Conservation (phyloP, 2,329 filamentous ascomycete species). For the Paracorniculantispora psalliotae region DNA sequence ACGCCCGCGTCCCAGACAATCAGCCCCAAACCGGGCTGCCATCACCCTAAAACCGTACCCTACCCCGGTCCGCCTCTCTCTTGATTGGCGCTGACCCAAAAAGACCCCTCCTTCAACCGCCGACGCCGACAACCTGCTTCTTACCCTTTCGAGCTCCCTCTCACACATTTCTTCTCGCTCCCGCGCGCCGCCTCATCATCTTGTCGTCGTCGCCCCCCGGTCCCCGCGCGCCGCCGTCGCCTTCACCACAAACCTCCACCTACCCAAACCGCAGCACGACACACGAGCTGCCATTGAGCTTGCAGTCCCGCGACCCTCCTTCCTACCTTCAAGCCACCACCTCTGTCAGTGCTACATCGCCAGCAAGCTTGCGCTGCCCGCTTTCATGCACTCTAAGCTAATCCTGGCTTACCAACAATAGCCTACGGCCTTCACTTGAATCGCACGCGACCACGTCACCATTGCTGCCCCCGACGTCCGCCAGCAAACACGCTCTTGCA, state of each 20-base stretch:
- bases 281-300: not conserved
- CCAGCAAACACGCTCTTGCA: not conserved
- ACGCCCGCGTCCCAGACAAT: not conserved
- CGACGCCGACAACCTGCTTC: not conserved
- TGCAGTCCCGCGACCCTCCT: not conserved
- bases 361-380: not conserved
- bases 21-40: not conserved
- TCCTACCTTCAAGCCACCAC: not conserved
- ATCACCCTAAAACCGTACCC: not conserved
- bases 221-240: not conserved
- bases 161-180: not conserved
- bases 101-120: constrained; percentile 10
- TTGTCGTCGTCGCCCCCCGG: not conserved
- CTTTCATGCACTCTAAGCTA: not conserved
- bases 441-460: constrained; percentile 9
- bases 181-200: not conserved
- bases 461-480: not conserved
- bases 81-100: constrained; percentile 8
- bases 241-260: not conserved
- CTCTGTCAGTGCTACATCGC: not conserved
- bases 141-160: not conserved
- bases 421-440: not conserved
- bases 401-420: constrained; percentile 1
- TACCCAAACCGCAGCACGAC: not conserved
- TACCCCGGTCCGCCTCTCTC: not conserved